Evolutionary conservation across 768 basidiomycete genomes (phyloP).

Genomic region (Tephrocybe rancida): DNA sequence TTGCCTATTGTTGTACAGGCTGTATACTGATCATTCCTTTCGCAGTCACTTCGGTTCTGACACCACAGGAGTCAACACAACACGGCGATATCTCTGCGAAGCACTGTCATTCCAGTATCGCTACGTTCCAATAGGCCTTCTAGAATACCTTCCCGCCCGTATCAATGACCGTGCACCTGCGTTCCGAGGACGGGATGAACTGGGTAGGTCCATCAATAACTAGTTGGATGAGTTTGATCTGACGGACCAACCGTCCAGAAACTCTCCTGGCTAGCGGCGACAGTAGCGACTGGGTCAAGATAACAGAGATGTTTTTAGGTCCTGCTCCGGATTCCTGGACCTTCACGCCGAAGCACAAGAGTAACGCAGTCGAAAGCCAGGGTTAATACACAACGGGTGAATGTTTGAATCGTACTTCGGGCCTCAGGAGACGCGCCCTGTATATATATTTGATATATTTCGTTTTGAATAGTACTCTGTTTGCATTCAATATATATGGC

Average conservation of each 20-base stretch:
- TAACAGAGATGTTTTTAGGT: slow-evolving; percentile 95
- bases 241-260: slow-evolving; percentile 47
- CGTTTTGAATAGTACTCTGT: too few relatives aligned
- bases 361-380: slow-evolving; percentile 74
- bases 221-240: slow-evolving; percentile 1
- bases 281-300: slow-evolving; percentile 87
- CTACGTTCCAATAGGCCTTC: slow-evolving; percentile 91
- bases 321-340: slow-evolving; percentile 80
- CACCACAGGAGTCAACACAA: slow-evolving; percentile 87
- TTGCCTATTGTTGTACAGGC: background rate
- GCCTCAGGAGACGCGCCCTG: too few relatives aligned
- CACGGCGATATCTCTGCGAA: slow-evolving; percentile 93
- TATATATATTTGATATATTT: too few relatives aligned
- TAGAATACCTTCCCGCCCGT: slow-evolving; percentile 76
- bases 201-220: slow-evolving; percentile 54
- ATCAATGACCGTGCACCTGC: slow-evolving; percentile 93
- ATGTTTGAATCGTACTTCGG: background rate
- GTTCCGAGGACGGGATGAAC: slow-evolving; percentile 84
- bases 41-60: slow-evolving; percentile 82
- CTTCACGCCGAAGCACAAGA: slow-evolving; percentile 95
- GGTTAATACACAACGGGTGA: too few relatives aligned
- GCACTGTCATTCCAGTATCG: slow-evolving; percentile 95
- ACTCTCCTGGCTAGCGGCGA: slow-evolving; percentile 80
- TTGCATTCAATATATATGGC: too few relatives aligned
- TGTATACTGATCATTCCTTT: background rate